Percentiles rank a stretch among this genome's conserved stretches.
phyloP scores from a whole-genome alignment of 805 yeast species.

The Deakozyma indianensis region DNA sequence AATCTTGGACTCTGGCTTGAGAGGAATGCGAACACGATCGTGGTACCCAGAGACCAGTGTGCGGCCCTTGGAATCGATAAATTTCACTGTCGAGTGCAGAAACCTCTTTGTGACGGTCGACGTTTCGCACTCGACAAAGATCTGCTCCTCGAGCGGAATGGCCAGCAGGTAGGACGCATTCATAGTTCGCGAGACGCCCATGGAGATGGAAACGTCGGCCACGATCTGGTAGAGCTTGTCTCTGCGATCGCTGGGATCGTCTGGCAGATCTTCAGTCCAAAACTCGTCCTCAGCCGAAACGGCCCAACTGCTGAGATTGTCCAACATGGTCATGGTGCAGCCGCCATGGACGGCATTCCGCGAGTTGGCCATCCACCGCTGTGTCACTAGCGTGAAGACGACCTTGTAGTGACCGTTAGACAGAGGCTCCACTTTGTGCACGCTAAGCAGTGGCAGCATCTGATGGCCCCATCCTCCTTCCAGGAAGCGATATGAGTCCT shows the following conservation, averaged over 20 bases:
- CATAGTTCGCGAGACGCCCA: slow-evolving; percentile 17
- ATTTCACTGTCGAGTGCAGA: slow-evolving; percentile 9
- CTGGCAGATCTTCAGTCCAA: slow-evolving; percentile 11
- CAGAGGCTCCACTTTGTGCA: background rate
- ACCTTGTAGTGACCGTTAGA: slow-evolving; percentile 5
- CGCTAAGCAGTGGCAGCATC: background rate
- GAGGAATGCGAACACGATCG: slow-evolving; percentile 14
- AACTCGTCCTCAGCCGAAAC: slow-evolving; percentile 13
- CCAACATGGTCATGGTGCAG: slow-evolving; percentile 17
- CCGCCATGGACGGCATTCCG: slow-evolving; percentile 21
- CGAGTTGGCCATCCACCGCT: slow-evolving; percentile 10
- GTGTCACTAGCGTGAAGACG: slow-evolving; percentile 11
- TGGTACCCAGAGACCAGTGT: slow-evolving; percentile 15
- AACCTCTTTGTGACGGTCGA: slow-evolving; percentile 16
- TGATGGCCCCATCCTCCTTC: background rate
- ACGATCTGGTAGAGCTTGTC: slow-evolving; percentile 2
- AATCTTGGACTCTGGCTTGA: background rate
- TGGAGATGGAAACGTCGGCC: slow-evolving; percentile 4
- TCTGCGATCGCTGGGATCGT: slow-evolving; percentile 7
- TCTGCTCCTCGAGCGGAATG: slow-evolving; percentile 13
- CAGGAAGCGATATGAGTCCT: background rate
- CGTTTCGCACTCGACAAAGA: slow-evolving; percentile 12
- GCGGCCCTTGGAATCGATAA: slow-evolving; percentile 9
- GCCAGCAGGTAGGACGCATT: slow-evolving; percentile 17
- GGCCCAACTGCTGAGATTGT: slow-evolving; percentile 13